These are phyloP conservation scores for Stropharia rugosoannulata DNA, from an alignment of 768 basidiomycete genomes.

Conservation along the genomic window DNA sequence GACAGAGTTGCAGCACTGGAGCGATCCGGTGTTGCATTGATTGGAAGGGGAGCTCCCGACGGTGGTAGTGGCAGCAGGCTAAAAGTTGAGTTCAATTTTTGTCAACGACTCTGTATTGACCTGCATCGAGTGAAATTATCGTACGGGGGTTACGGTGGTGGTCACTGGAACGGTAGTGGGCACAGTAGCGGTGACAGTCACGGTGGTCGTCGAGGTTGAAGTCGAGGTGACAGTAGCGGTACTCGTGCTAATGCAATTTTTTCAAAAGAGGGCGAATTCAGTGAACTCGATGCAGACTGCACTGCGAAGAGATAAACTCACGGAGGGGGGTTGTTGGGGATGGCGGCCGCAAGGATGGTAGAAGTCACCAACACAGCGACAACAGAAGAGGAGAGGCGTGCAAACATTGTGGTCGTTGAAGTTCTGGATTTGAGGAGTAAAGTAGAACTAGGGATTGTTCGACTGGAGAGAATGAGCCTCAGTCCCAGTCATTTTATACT, in stretches of 20 bases:
- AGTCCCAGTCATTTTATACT: neutral
- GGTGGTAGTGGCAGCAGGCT: slow-evolving; percentile 6
- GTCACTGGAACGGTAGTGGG: neutral
- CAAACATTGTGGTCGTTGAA: slow-evolving; percentile 19
- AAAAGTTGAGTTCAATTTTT: neutral
- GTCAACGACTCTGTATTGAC: neutral
- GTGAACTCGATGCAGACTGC: neutral
- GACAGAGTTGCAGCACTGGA: slow-evolving; percentile 27
- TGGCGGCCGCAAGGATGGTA: slow-evolving; percentile 21
- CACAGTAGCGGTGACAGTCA: neutral
- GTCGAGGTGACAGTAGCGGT: neutral
- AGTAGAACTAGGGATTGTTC: neutral
- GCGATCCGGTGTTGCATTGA: slow-evolving; percentile 23
- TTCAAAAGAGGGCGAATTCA: neutral
- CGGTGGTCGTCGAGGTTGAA: neutral
- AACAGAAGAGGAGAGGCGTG: slow-evolving; percentile 19
- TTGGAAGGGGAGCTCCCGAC: slow-evolving; percentile 7
- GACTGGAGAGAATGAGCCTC: neutral
- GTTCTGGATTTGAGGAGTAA: neutral
- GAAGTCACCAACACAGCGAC: slow-evolving; percentile 14
- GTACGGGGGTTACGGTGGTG: slow-evolving; percentile 5
- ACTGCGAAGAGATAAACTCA: neutral
- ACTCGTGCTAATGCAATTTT: neutral
- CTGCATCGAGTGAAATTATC: neutral
- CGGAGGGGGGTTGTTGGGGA: slow-evolving; percentile 1